Conservation (phyloP, 768 basidiomycete genomes). For the Pisolithus marmoratus region DNA sequence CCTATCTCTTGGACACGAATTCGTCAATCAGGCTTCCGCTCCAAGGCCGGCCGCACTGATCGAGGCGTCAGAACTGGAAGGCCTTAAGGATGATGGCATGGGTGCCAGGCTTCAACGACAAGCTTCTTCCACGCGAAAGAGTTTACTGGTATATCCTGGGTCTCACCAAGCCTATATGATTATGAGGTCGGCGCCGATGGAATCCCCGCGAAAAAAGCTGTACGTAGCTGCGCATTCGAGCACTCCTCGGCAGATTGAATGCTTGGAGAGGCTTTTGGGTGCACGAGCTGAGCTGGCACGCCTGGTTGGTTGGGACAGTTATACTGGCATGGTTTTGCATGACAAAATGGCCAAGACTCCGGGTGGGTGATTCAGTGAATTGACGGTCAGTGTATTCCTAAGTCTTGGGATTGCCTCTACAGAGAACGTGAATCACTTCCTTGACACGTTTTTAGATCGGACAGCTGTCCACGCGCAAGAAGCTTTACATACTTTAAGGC, state of each 20-base stretch:
- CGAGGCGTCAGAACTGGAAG: constrained; percentile 61
- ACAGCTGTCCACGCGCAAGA: constrained; percentile 71
- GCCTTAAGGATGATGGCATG: constrained; percentile 73
- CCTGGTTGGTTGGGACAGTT: constrained; percentile 81
- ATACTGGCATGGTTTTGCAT: constrained; percentile 77
- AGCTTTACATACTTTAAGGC: constrained; percentile 62
- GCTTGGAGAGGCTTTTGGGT: constrained; percentile 69
- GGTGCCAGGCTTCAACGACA: constrained; percentile 68
- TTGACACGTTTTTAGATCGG: constrained; percentile 74
- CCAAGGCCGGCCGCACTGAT: constrained; percentile 64
- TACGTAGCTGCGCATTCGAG: constrained; percentile 81
- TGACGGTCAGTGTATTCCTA: constrained; percentile 3
- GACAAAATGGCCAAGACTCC: constrained; percentile 99
- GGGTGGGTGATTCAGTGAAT: constrained; percentile 39
- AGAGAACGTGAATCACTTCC: constrained; percentile 87
- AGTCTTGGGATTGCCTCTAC: neutral
- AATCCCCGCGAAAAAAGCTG: constrained; percentile 74
- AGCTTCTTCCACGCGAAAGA: constrained; percentile 69
- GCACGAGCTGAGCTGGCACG: constrained; percentile 78
- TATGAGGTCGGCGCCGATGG: constrained; percentile 80
- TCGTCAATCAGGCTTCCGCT: constrained; percentile 62
- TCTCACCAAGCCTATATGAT: constrained; percentile 92
- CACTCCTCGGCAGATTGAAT: constrained; percentile 65
- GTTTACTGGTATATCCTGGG: constrained; percentile 76
- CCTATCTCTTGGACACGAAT: constrained; percentile 78